Conservation (phyloP, 1,139 yeast species). For the Candida labiduridarum region DNA sequence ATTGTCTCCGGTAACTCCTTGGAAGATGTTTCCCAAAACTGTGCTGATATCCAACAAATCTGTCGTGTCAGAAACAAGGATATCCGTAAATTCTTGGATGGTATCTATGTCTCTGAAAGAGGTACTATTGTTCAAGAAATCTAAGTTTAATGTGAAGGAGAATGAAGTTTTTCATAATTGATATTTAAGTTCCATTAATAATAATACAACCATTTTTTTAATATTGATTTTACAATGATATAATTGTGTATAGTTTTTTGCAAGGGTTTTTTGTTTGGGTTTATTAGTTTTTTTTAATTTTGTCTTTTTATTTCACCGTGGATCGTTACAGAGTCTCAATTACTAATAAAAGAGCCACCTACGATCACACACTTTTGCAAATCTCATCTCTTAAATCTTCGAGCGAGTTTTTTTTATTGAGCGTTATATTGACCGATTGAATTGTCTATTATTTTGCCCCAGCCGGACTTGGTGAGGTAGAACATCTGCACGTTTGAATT, state of each 20-base stretch:
- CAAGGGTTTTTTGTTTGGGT: constrained; percentile 7
- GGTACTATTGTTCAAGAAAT: constrained; percentile 77
- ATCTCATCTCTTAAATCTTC: neutral
- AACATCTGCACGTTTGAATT: constrained; percentile 1
- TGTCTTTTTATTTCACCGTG: constrained; percentile 24
- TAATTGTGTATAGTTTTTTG: constrained; percentile 7
- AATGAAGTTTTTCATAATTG: neutral
- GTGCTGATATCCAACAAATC: constrained; percentile 98
- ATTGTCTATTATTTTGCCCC: neutral
- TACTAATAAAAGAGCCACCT: constrained; percentile 56
- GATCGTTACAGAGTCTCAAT: constrained; percentile 57
- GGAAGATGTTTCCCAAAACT: constrained; percentile 97
- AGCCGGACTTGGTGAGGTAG: neutral
- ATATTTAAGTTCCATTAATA: constrained; percentile 3
- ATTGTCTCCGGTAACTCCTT: constrained; percentile 93
- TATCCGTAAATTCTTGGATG: constrained; percentile 99
- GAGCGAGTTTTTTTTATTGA: neutral
- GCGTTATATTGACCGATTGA: neutral
- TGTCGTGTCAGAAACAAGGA: constrained; percentile 99
- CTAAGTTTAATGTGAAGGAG: constrained; percentile 25
- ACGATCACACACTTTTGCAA: constrained; percentile 45
- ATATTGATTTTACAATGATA: constrained; percentile 12
- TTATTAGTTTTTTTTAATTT: constrained; percentile 24
- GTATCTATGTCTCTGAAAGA: constrained; percentile 98
- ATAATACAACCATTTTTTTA: constrained; percentile 11